Conservation (phyloP, 208 protist species). For the Trypanosoma cruzi region DNA sequence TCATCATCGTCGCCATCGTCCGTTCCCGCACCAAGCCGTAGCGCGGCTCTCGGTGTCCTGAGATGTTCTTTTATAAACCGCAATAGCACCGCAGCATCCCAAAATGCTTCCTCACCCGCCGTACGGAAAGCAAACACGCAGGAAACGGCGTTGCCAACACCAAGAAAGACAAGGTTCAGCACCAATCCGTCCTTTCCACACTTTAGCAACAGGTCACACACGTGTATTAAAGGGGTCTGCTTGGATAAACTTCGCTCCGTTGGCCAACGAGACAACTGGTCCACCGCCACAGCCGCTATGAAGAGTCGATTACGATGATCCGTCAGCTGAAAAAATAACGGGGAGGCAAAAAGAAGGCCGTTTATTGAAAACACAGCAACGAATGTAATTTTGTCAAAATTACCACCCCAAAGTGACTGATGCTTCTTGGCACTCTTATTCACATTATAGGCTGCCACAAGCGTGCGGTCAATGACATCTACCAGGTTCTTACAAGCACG, state of each 20-base stretch:
- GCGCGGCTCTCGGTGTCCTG: neutral
- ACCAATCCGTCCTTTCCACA: constrained; percentile 10
- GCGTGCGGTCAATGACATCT: constrained; percentile 29
- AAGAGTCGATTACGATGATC: constrained; percentile 44
- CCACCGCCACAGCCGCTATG: constrained; percentile 50
- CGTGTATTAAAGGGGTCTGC: constrained; percentile 6
- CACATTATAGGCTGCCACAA: constrained; percentile 18
- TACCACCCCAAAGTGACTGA: constrained; percentile 19
- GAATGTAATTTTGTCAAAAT: constrained; percentile 21
- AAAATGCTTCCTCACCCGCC: neutral
- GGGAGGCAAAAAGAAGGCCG: constrained; percentile 56
- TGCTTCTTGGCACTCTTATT: neutral
- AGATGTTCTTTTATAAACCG: constrained; percentile 22
- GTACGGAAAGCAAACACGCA: constrained; percentile 44
- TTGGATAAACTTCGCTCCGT: neutral
- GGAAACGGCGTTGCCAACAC: constrained; percentile 48
- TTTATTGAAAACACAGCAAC: constrained; percentile 57
- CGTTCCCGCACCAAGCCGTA: neutral
- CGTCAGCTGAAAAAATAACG: constrained; percentile 32
- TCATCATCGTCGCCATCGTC: neutral
- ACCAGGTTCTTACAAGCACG: constrained; percentile 21
- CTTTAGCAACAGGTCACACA: constrained; percentile 15
- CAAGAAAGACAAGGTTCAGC: constrained; percentile 48
- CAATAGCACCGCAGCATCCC: constrained; percentile 6
- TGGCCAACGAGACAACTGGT: constrained; percentile 38